These are phyloP conservation scores for Penicillium sp. DNA, from an alignment of 2,329 filamentous ascomycete species.

Conservation along the genomic window DNA sequence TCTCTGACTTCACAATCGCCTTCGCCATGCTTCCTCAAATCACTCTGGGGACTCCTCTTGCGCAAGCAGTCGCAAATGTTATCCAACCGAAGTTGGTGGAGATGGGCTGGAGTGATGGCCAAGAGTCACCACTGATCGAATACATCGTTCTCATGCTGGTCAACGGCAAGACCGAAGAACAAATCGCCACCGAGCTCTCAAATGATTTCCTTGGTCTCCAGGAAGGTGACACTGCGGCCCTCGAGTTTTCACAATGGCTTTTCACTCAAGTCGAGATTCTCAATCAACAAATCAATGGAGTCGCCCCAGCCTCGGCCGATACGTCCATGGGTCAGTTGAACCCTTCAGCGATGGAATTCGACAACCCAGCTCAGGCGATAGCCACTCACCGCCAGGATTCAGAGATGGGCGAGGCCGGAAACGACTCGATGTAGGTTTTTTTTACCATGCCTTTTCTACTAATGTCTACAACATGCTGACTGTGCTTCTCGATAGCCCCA, in stretches of 20 bases:
- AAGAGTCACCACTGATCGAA: slow-evolving; percentile 81
- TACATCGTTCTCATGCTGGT: slow-evolving; percentile 97
- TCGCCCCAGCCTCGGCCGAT: slow-evolving; percentile 30
- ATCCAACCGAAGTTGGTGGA: slow-evolving; percentile 91
- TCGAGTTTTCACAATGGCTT: slow-evolving; percentile 87
- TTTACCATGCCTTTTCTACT: slow-evolving; percentile 5
- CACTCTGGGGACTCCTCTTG: slow-evolving; percentile 79
- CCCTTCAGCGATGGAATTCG: slow-evolving; percentile 31
- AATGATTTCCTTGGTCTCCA: slow-evolving; percentile 80
- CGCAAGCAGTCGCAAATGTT: slow-evolving; percentile 74
- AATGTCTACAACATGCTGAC: slow-evolving; percentile 3
- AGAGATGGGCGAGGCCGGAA: slow-evolving; percentile 64
- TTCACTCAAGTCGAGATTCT: slow-evolving; percentile 77
- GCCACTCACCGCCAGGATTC: slow-evolving; percentile 57
- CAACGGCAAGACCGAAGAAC: slow-evolving; percentile 87
- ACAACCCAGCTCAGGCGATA: not conserved
- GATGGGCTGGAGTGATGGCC: slow-evolving; percentile 84
- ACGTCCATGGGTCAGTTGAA: slow-evolving; percentile 27
- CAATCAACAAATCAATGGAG: slow-evolving; percentile 61
- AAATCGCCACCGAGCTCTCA: slow-evolving; percentile 84
- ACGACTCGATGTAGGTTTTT: slow-evolving; percentile 43
- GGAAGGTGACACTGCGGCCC: slow-evolving; percentile 77
- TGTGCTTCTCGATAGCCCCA: slow-evolving; percentile 66
- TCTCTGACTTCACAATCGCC: not conserved
- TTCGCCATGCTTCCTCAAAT: slow-evolving; percentile 50